phyloP scores from a whole-genome alignment of 306 rosid species.

The Fragaria ananassa region DNA sequence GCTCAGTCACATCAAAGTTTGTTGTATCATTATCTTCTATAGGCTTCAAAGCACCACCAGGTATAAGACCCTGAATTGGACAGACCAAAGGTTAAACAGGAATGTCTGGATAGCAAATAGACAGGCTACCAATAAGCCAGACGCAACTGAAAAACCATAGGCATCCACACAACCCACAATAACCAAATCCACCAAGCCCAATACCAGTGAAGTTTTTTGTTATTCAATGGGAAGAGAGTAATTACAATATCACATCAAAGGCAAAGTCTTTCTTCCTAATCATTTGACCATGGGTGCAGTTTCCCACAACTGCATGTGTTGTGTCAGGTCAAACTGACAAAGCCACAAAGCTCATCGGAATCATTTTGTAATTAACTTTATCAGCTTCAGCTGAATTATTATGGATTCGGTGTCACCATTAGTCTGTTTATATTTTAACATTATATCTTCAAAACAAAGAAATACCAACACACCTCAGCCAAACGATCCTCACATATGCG shows the following conservation, averaged over 20 bases:
- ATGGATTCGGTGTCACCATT: not conserved
- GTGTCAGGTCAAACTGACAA: slow-evolving; percentile 11
- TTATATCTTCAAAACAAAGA: not conserved
- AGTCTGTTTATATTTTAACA: not conserved
- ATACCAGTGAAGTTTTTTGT: not conserved
- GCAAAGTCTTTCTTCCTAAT: not conserved
- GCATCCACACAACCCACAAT: not conserved
- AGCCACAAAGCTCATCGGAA: not conserved
- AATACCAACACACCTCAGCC: slow-evolving; percentile 82
- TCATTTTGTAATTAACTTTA: not conserved
- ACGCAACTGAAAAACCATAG: not conserved
- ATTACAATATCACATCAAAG: slow-evolving; percentile 12
- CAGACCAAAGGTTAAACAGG: slow-evolving; percentile 22
- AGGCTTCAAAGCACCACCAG: slow-evolving; percentile 95
- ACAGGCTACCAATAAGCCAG: not conserved
- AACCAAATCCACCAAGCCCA: slow-evolving; percentile 5
- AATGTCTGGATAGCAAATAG: not conserved
- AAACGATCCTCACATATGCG: slow-evolving; percentile 99
- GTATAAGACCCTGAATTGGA: slow-evolving; percentile 75
- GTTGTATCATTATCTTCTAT: slow-evolving; percentile 55
- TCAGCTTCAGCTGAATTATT: not conserved
- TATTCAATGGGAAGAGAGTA: not conserved
- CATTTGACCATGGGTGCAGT: slow-evolving; percentile 2
- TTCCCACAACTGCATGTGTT: not conserved
- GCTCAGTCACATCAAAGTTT: slow-evolving; percentile 80